Conservation (phyloP, 2,329 filamentous ascomycete genomes). For the Penicillium sp. region DNA sequence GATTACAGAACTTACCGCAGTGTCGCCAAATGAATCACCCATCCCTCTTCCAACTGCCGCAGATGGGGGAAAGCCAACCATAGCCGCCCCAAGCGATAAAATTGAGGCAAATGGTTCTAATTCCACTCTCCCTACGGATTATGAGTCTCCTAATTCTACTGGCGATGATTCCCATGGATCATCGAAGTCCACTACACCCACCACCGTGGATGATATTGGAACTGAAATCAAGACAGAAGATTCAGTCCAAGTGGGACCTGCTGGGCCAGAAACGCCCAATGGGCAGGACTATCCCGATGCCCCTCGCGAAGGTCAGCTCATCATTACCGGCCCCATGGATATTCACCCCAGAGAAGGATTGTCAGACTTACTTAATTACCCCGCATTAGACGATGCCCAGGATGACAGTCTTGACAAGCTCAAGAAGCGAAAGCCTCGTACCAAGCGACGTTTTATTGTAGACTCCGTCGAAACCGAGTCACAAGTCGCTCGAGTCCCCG, state of each 20-base stretch:
- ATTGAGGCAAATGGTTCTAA: constrained; percentile 10
- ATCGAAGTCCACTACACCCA: constrained; percentile 38
- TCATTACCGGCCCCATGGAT: constrained; percentile 13
- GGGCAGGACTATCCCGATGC: constrained; percentile 13
- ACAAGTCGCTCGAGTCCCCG: constrained; percentile 55
- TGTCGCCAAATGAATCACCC: constrained; percentile 10
- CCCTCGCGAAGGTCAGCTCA: constrained; percentile 10
- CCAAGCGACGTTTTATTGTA: constrained; percentile 30
- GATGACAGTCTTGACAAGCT: constrained; percentile 20
- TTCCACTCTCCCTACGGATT: constrained; percentile 19
- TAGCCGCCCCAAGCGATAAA: constrained; percentile 5
- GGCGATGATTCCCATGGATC: constrained; percentile 35
- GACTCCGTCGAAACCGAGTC: constrained; percentile 41
- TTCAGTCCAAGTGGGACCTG: constrained; percentile 1
- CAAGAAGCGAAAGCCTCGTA: constrained; percentile 25
- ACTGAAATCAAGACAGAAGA: constrained; percentile 24
- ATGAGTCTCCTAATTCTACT: constrained; percentile 29
- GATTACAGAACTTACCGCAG: constrained; percentile 7
- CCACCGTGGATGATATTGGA: constrained; percentile 34
- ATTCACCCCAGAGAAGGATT: constrained; percentile 21
- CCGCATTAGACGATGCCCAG: constrained; percentile 30
- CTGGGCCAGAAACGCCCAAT: background rate
- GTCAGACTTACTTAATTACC: constrained; percentile 28
- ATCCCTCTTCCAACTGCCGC: constrained; percentile 3
- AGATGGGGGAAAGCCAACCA: background rate